Evolutionary conservation across 2,329 filamentous ascomycete genomes (phyloP).

Genomic region (Nannizzia gypsea): DNA sequence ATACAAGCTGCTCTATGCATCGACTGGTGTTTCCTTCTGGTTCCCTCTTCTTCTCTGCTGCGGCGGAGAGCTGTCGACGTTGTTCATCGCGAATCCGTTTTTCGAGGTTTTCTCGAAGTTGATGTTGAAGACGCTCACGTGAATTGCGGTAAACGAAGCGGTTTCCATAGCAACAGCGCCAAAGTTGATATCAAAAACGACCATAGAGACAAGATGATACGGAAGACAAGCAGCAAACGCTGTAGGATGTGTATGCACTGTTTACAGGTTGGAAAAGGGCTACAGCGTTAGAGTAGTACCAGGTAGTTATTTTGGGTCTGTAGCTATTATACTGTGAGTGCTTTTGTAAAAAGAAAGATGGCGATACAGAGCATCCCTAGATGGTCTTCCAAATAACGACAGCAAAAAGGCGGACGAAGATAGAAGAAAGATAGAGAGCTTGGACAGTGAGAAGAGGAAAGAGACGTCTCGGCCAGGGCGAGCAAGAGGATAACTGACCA

Average conservation of each 20-base stretch:
- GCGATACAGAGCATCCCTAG: background rate
- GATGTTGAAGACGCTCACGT: background rate
- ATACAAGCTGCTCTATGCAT: background rate
- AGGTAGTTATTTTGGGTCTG: too few relatives aligned
- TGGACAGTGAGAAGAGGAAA: background rate
- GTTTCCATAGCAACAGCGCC: background rate
- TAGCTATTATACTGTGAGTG: too few relatives aligned
- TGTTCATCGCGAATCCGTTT: background rate
- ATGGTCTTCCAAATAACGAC: background rate
- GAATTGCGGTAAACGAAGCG: background rate
- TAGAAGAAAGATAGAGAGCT: background rate
- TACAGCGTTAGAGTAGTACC: too few relatives aligned
- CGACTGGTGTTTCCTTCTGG: background rate
- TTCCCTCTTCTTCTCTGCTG: background rate
- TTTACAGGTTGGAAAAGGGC: too few relatives aligned
- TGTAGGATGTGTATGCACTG: too few relatives aligned
- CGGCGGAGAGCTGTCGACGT: background rate
- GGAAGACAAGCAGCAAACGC: too few relatives aligned
- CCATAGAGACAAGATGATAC: too few relatives aligned
- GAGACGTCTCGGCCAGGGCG: background rate
- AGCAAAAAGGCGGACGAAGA: background rate
- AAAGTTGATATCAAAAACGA: background rate
- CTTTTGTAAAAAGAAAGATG: too few relatives aligned
- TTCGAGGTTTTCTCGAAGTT: background rate
- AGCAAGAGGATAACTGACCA: background rate